A percentile compares a stretch with the other conserved stretches of the same genome.
phyloP scores from a whole-genome alignment of 331 rosid species.

The Malus hybrid region DNA sequence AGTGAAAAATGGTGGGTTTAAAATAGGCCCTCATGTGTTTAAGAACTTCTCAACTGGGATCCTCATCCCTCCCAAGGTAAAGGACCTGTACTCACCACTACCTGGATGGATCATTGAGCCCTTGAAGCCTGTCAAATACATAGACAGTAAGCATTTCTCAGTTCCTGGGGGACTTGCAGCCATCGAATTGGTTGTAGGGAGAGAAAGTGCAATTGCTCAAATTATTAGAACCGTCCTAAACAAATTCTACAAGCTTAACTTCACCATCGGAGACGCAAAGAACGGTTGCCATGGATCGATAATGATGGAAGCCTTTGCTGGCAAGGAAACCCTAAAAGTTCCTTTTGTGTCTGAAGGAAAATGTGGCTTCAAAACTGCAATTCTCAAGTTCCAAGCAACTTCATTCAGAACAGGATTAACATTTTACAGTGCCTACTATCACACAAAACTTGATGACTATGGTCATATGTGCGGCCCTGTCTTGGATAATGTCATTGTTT shows the following conservation, averaged over 20 bases:
- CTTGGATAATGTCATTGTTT: conserved; percentile 37
- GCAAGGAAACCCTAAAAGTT: too few species aligned
- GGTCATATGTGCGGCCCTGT: too few species aligned
- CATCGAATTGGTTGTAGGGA: conserved; percentile 38
- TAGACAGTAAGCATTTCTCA: conserved; percentile 39
- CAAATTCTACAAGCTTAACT: too few species aligned
- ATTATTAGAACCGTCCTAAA: too few species aligned
- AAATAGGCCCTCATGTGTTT: conserved; percentile 45
- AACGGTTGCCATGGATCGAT: too few species aligned
- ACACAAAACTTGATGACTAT: conserved; percentile 31
- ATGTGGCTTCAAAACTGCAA: conserved; percentile 37
- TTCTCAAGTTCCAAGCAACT: conserved; percentile 37
- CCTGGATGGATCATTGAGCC: conserved; percentile 54
- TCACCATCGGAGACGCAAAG: too few species aligned
- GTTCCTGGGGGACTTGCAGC: conserved; percentile 39
- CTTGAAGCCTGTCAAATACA: conserved; percentile 44
- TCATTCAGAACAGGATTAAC: conserved; percentile 24
- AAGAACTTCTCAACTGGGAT: conserved; percentile 44
- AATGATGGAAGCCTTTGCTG: too few species aligned
- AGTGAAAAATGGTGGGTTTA: conserved; percentile 39
- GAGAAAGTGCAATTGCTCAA: too few species aligned
- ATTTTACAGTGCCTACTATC: conserved; percentile 43
- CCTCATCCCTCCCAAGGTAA: conserved; percentile 37
- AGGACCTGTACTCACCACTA: conserved; percentile 34
- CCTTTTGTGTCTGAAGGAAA: conserved; percentile 31